Evolutionary conservation across 306 rosid species (phyloP).

Genomic region (Trifolium repens): DNA sequence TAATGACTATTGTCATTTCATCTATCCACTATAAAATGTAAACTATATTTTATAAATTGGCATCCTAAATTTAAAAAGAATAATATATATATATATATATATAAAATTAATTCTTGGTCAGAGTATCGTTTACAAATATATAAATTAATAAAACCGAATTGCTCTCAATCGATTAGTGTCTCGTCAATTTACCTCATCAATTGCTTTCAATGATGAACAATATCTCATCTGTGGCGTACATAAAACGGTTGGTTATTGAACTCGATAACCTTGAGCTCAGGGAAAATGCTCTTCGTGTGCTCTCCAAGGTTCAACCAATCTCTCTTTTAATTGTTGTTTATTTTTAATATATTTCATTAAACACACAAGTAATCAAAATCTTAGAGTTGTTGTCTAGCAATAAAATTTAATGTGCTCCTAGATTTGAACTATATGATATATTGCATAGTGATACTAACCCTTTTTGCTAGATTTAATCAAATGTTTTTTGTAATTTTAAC

Average conservation of each 20-base stretch:
- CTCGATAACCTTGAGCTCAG: not conserved
- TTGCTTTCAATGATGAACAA: not conserved
- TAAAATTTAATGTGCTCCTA: not conserved
- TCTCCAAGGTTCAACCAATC: not conserved
- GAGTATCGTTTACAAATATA: too few relatives aligned
- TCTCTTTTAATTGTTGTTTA: not conserved
- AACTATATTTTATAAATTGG: too few relatives aligned
- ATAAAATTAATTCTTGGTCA: too few relatives aligned
- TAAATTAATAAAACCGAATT: not conserved
- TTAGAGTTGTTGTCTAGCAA: not conserved
- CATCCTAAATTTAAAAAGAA: too few relatives aligned
- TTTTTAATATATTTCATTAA: not conserved
- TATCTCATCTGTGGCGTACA: not conserved
- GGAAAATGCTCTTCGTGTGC: not conserved
- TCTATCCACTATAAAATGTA: too few relatives aligned
- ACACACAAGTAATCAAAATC: not conserved
- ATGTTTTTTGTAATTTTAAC: not conserved
- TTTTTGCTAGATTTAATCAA: not conserved
- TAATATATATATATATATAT: too few relatives aligned
- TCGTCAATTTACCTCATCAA: not conserved
- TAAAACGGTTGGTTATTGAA: not conserved
- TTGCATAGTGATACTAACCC: not conserved
- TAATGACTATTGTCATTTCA: too few relatives aligned
- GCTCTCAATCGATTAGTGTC: not conserved
- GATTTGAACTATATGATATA: not conserved